A percentile compares a stretch with the other conserved stretches of the same genome.
phyloP scores from a whole-genome alignment of 768 basidiomycete species.

The Mrakia hoshinonis region DNA sequence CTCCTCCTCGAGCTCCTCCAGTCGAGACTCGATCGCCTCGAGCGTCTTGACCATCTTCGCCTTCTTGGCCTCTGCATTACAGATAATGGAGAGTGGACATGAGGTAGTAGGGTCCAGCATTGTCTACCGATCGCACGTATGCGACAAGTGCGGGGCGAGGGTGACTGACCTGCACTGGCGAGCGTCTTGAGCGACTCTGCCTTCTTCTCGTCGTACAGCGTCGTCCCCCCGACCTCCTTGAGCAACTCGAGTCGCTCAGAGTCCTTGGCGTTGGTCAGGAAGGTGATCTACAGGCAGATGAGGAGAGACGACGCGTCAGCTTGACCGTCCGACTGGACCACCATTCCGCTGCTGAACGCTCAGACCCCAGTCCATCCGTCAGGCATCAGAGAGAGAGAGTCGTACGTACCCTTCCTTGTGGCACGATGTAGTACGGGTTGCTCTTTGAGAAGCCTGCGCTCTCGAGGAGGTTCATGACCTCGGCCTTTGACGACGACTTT shows the following conservation, averaged over 20 bases:
- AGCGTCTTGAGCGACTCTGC: conserved; percentile 90
- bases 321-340: background rate
- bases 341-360: background rate
- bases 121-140: background rate
- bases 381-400: background rate
- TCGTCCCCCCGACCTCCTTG: conserved; percentile 96
- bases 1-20: conserved; percentile 90
- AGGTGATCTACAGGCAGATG: conserved; percentile 64
- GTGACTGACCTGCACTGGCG: conserved; percentile 62
- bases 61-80: conserved; percentile 60
- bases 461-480: conserved; percentile 94
- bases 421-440: conserved; percentile 99
- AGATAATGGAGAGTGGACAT: background rate
- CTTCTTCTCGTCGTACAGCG: conserved; percentile 92
- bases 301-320: background rate
- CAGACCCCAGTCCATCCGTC: background rate
- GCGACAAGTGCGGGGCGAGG: background rate
- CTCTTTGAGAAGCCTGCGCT: conserved; percentile 94
- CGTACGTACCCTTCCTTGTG: conserved; percentile 78
- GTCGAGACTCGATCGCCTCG: conserved; percentile 78
- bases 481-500: conserved; percentile 90
- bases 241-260: conserved; percentile 84
- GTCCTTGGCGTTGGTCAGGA: conserved; percentile 93
- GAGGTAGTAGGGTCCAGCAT: background rate
- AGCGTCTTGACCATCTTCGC: conserved; percentile 83